Conservation (phyloP, 495 filamentous ascomycete genomes). For the Letharia columbiana region DNA sequence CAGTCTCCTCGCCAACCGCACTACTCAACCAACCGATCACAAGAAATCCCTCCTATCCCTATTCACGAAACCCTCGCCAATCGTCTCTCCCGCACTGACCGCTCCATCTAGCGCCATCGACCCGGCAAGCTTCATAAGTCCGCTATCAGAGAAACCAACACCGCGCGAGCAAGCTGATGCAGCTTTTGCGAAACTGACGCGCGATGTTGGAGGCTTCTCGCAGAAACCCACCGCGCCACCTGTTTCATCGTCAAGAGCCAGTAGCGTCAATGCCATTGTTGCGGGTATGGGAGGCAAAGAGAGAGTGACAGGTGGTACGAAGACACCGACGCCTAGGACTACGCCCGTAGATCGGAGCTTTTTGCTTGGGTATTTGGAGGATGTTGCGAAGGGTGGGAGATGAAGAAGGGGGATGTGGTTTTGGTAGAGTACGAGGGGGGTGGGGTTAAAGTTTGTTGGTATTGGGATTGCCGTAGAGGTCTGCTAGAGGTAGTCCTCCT, state of each 20-base stretch:
- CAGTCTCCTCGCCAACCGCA: conserved; percentile 29
- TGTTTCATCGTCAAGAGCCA: neutral
- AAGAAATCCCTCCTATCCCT: conserved; percentile 60
- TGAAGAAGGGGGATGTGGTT: conserved; percentile 2
- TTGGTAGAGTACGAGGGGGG: neutral
- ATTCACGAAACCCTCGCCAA: conserved; percentile 50
- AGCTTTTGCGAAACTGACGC: conserved; percentile 3
- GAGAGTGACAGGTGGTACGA: conserved; percentile 35
- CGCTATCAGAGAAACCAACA: conserved; percentile 35
- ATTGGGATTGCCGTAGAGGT: neutral
- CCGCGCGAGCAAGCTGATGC: conserved; percentile 15
- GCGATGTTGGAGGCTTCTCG: neutral
- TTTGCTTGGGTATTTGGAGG: conserved; percentile 65
- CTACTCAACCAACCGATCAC: conserved; percentile 50
- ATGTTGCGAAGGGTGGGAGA: conserved; percentile 38
- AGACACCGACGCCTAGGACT: conserved; percentile 48
- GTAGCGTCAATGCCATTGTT: conserved; percentile 6
- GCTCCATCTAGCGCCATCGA: conserved; percentile 28
- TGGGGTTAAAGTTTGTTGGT: neutral
- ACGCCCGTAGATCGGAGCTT: conserved; percentile 68
- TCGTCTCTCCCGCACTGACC: conserved; percentile 13
- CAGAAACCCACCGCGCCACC: neutral
- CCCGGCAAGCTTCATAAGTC: conserved; percentile 36
- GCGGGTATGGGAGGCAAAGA: conserved; percentile 22
- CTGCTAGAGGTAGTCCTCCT: neutral